Evolutionary conservation across 768 basidiomycete species (phyloP).

Genomic region (Hemileccinum rubropunctum): DNA sequence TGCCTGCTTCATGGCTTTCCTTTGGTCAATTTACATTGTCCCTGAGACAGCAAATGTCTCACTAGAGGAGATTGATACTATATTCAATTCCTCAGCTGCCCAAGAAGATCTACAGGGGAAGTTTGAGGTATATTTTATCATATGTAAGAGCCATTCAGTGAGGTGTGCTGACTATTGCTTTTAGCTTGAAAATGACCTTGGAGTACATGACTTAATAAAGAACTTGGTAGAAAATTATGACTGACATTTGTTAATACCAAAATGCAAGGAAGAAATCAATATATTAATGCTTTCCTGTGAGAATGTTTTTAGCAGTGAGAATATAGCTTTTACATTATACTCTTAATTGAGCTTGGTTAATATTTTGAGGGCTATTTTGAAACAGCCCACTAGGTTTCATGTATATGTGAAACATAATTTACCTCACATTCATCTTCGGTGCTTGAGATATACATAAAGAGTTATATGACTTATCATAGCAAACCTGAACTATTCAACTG

Average conservation of each 20-base stretch:
- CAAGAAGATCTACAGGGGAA: constrained; percentile 51
- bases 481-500: too few species aligned
- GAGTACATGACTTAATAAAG: constrained; percentile 45
- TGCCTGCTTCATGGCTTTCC: constrained; percentile 62
- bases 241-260: background rate
- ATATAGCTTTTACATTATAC: too few species aligned
- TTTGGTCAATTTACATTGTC: constrained; percentile 68
- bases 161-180: background rate
- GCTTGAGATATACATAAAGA: too few species aligned
- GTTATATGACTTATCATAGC: too few species aligned
- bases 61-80: constrained; percentile 70
- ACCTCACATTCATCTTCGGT: too few species aligned
- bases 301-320: too few species aligned
- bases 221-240: constrained; percentile 27
- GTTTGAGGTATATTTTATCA: constrained; percentile 41
- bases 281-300: too few species aligned
- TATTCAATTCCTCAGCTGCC: constrained; percentile 62
- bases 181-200: constrained; percentile 59
- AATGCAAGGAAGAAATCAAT: too few species aligned
- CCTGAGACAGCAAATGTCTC: constrained; percentile 79
- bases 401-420: too few species aligned
- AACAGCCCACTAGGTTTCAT: too few species aligned
- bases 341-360: too few species aligned
- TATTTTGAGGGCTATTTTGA: too few species aligned
- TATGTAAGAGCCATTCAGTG: background rate